A percentile compares a stretch with the other conserved stretches of the same genome.
phyloP scores from a whole-genome alignment of 495 filamentous ascomycete species.

The Melanomma pulvis-pyrius region DNA sequence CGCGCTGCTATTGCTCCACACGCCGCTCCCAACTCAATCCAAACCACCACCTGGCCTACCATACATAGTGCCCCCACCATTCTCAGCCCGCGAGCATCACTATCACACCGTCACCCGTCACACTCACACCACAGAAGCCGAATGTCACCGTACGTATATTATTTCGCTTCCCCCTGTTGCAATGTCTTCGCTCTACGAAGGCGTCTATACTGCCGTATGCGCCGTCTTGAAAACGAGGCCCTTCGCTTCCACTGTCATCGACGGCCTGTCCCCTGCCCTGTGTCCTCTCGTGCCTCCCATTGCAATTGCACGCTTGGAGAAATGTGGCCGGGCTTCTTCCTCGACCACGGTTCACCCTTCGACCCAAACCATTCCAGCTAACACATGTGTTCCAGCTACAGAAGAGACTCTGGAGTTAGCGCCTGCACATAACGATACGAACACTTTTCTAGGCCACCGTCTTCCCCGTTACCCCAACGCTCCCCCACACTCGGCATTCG shows the following conservation, averaged over 20 bases:
- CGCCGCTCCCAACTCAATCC: not conserved
- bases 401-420: not conserved
- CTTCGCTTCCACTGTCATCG: not conserved
- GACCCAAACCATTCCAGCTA: not conserved
- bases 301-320: not conserved
- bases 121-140: not conserved
- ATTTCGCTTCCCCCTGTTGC: not conserved
- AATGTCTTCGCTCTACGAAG: not conserved
- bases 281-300: not conserved
- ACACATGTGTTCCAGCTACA: not conserved
- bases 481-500: not conserved
- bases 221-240: not conserved
- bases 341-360: not conserved
- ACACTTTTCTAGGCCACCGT: no score
- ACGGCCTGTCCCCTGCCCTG: not conserved
- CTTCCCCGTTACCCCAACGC: no score
- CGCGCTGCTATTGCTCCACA: not conserved
- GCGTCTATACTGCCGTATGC: not conserved
- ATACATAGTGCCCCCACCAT: not conserved
- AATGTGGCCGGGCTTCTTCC: not conserved
- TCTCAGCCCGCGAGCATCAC: not conserved
- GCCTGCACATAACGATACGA: not conserved
- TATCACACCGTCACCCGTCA: not conserved
- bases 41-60: not conserved
- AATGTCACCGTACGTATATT: not conserved